Evolutionary conservation across 768 basidiomycete species (phyloP).

Genomic region (Pleurotus salmoneostramineus): DNA sequence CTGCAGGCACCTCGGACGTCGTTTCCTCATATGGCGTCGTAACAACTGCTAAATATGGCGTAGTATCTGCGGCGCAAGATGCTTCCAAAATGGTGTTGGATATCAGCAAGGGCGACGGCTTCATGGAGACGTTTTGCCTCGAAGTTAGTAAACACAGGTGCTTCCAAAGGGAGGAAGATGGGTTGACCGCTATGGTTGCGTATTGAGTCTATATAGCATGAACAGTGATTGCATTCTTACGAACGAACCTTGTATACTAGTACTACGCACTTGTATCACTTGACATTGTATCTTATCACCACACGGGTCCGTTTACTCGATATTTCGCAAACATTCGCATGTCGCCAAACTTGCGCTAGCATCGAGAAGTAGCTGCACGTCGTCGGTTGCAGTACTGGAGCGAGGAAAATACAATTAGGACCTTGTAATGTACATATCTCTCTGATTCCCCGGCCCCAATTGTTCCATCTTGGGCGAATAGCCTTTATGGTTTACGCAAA

Average conservation of each 20-base stretch:
- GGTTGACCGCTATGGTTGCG: conserved; percentile 49
- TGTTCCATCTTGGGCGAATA: too few species aligned
- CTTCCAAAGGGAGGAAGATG: conserved; percentile 58
- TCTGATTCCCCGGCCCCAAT: too few species aligned
- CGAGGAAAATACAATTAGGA: too few species aligned
- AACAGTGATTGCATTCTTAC: not conserved
- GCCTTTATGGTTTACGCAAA: too few species aligned
- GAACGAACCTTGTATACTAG: not conserved
- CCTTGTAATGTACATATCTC: too few species aligned
- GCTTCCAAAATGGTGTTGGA: conserved; percentile 33
- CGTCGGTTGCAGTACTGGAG: too few species aligned
- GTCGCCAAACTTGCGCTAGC: too few species aligned
- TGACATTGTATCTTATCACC: too few species aligned
- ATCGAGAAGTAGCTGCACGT: too few species aligned
- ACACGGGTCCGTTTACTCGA: too few species aligned
- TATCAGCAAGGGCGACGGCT: conserved; percentile 33
- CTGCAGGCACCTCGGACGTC: conserved; percentile 34
- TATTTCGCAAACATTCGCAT: too few species aligned
- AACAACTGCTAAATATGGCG: conserved; percentile 50
- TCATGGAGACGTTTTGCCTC: conserved; percentile 53
- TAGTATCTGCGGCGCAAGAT: conserved; percentile 36
- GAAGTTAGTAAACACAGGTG: conserved; percentile 68
- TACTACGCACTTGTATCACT: not conserved
- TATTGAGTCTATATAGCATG: conserved; percentile 19
- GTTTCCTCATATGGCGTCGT: conserved; percentile 59